Conservation (phyloP, 768 basidiomycete species). For the Boletus rubropictus region DNA sequence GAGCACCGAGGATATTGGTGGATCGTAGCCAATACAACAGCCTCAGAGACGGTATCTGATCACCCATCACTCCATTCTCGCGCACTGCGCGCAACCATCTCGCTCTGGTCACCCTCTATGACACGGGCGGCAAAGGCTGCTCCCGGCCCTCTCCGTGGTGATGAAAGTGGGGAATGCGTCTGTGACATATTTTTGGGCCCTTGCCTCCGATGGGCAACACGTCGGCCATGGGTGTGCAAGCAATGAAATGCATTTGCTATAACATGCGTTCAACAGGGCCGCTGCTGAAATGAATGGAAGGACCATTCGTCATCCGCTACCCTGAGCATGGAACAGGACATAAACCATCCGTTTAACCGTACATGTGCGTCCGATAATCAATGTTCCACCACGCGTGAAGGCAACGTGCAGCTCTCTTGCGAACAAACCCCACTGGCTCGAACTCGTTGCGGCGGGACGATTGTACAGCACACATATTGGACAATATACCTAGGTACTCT, state of each 20-base stretch:
- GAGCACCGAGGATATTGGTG: slow-evolving; percentile 17
- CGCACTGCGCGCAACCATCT: neutral
- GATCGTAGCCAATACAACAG: slow-evolving; percentile 7
- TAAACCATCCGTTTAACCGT: slow-evolving; percentile 8
- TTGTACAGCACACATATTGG: neutral
- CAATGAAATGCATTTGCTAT: neutral
- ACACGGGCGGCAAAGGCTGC: neutral
- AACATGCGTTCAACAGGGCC: neutral
- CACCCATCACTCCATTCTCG: slow-evolving; percentile 2
- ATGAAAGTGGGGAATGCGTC: neutral
- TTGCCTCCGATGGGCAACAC: neutral
- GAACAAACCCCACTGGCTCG: slow-evolving; percentile 7
- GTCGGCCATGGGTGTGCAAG: slow-evolving; percentile 2
- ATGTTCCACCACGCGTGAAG: slow-evolving; percentile 21
- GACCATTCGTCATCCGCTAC: slow-evolving; percentile 8
- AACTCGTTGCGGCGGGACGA: neutral
- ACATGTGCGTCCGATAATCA: slow-evolving; percentile 21
- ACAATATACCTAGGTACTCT: neutral
- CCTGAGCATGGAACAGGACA: slow-evolving; percentile 11
- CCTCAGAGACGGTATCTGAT: slow-evolving; percentile 8
- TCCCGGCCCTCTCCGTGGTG: neutral
- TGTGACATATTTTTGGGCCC: too few species aligned
- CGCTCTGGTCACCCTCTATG: neutral
- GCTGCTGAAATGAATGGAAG: slow-evolving; percentile 13
- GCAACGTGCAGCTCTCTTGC: slow-evolving; percentile 19